Evolutionary conservation across 495 filamentous ascomycete genomes (phyloP), one percentile per base, ranked within the genome.

Genomic region (Aspergillus olivimuriae): DNA sequence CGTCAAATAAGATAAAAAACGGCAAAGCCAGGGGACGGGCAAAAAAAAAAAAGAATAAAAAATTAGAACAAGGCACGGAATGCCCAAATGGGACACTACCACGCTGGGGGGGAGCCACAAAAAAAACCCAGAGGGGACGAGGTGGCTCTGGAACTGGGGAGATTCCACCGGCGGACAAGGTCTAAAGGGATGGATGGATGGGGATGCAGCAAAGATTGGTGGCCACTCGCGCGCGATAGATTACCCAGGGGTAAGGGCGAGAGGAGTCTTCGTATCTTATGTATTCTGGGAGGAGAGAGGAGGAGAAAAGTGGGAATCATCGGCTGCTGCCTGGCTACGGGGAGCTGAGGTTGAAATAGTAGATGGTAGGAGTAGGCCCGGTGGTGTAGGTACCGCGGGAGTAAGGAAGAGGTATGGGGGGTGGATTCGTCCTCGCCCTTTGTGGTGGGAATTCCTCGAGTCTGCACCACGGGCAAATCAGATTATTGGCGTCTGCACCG

Each of bases 41-140:
- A 31, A 41, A 45, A 41, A 42, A 41, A 36, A 42, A 26, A 21
- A 36, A 51, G 36, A 41, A 47, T 41, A 40, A 44, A 42, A 35
- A 44, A 50, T 41, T 34, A 31, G 45, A 58, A 34, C 41, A 48
- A 58, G 50, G 45, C 51, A 55, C 55, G 51, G 60, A 55, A 61
- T 52, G 58, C 48, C 37, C 35, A 53, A 44, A 49, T 40, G 41
- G 44, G 48, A 56, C 47, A 48, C 44, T 47, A 47, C 28, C 52
- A 24, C 33, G 45, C n/a, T n/a, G n/a, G n/a, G n/a, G 36, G 39
- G 37, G 28, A 35, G 37, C 22, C 16, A 34, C 36, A 51, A 35
- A 39, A 47, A 46, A 30, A 48, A 20, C 7, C 7, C 7, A 28
- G 24, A 46, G 2, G 2, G 4, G 14, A 32, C 10, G 14, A 43